phyloP scores from a whole-genome alignment of 257 asterid species.

The Gardenia jasminoides region DNA sequence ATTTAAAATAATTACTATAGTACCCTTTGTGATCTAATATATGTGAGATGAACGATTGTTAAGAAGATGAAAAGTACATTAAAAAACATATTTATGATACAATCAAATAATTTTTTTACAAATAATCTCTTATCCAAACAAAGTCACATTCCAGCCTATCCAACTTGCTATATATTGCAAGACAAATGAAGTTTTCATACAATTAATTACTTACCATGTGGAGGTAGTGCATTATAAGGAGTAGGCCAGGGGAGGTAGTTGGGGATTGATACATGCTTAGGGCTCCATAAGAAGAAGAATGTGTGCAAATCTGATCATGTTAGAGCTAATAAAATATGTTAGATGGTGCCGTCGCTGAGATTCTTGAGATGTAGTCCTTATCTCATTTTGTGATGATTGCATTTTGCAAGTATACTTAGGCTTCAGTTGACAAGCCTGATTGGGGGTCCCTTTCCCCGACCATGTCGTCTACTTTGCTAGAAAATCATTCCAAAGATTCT shows the following conservation, averaged over 20 bases:
- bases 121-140: too few species aligned
- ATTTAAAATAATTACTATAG: too few species aligned
- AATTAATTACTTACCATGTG: neutral
- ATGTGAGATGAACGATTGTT: too few species aligned
- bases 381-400: neutral
- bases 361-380: neutral
- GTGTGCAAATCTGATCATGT: neutral
- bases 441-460: neutral
- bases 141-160: neutral
- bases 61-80: too few species aligned
- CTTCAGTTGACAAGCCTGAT: neutral
- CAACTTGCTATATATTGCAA: neutral
- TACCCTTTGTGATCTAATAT: too few species aligned
- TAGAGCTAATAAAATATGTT: neutral
- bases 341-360: neutral
- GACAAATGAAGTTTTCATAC: neutral
- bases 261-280: neutral
- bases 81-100: too few species aligned
- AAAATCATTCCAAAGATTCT: constrained; percentile 7
- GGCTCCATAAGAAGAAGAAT: neutral
- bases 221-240: neutral
- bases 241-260: neutral
- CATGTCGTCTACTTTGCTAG: neutral
- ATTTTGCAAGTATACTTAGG: neutral
- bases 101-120: too few species aligned